phyloP scores from a whole-genome alignment of 192 early-diverging fungal species.

The Entomortierella chlamydospora region DNA sequence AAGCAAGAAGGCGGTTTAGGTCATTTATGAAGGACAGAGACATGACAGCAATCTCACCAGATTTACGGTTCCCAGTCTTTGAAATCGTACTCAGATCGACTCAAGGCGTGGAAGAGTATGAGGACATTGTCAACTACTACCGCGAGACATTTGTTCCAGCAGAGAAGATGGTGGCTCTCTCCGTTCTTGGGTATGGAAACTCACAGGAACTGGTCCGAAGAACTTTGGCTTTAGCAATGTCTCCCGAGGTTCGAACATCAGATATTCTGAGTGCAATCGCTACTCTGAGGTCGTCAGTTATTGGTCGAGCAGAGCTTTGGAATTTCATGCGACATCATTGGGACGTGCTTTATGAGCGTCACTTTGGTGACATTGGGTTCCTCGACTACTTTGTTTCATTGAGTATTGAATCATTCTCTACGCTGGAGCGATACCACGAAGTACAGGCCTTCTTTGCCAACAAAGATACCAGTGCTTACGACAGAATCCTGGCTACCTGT shows the following conservation, averaged over 20 bases:
- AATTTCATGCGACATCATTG: constrained; percentile 74
- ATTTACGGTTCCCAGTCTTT: constrained; percentile 73
- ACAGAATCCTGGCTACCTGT: constrained; percentile 66
- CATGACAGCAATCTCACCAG: constrained; percentile 66
- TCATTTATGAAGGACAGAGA: constrained; percentile 67
- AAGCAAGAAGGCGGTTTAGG: constrained; percentile 78
- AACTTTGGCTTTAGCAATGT: constrained; percentile 66
- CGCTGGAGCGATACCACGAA: constrained; percentile 60
- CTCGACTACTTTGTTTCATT: constrained; percentile 66
- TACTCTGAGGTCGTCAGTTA: constrained; percentile 61
- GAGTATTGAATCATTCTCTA: constrained; percentile 62
- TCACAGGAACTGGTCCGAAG: constrained; percentile 61
- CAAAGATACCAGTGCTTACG: constrained; percentile 63
- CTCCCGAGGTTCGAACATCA: constrained; percentile 69
- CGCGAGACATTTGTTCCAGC: constrained; percentile 64
- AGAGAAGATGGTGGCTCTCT: constrained; percentile 69
- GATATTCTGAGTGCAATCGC: constrained; percentile 63
- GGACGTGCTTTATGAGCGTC: constrained; percentile 63
- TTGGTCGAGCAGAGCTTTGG: constrained; percentile 71
- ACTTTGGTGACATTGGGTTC: constrained; percentile 69
- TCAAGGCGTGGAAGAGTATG: constrained; percentile 53
- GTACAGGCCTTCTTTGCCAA: constrained; percentile 67
- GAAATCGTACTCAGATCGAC: constrained; percentile 69
- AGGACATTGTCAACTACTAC: constrained; percentile 58
- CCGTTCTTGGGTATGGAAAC: constrained; percentile 64